Percentiles rank a stretch among this genome's conserved stretches.
Conservation (phyloP, 2,329 filamentous ascomycete species). For the Rhexocercosporidium sp. region DNA sequence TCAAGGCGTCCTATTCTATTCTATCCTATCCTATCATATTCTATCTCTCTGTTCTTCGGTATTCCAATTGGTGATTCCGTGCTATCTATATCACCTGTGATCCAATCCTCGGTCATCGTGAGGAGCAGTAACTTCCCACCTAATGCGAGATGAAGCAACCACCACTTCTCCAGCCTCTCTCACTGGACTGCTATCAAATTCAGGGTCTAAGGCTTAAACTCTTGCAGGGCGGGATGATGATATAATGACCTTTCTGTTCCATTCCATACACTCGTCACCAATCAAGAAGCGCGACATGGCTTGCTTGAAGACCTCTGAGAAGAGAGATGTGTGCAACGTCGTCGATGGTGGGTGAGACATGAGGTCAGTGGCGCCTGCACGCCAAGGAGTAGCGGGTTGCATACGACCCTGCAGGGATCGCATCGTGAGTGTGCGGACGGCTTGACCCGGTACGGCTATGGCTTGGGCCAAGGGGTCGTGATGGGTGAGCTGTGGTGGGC, state of each 20-base stretch:
- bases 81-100: not conserved
- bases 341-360: not conserved
- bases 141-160: conserved; percentile 1
- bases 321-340: not conserved
- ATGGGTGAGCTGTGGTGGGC: not conserved
- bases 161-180: not conserved
- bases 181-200: not conserved
- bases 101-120: not conserved
- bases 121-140: not conserved
- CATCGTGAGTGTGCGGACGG: not conserved
- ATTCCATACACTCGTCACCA: not conserved
- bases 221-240: conserved; percentile 4
- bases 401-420: not conserved
- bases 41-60: not conserved
- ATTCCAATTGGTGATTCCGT: not conserved
- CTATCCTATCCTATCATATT: not conserved
- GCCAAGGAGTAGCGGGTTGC: not conserved
- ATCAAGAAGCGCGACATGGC: not conserved
- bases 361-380: conserved; percentile 17
- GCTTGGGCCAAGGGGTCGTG: not conserved
- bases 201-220: not conserved
- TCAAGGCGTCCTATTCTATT: not conserved
- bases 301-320: not conserved
- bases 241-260: not conserved
- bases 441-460: conserved; percentile 2